Evolutionary conservation across 1,284 basidiomycete species (phyloP).

Genomic region (Trametes pubescens): DNA sequence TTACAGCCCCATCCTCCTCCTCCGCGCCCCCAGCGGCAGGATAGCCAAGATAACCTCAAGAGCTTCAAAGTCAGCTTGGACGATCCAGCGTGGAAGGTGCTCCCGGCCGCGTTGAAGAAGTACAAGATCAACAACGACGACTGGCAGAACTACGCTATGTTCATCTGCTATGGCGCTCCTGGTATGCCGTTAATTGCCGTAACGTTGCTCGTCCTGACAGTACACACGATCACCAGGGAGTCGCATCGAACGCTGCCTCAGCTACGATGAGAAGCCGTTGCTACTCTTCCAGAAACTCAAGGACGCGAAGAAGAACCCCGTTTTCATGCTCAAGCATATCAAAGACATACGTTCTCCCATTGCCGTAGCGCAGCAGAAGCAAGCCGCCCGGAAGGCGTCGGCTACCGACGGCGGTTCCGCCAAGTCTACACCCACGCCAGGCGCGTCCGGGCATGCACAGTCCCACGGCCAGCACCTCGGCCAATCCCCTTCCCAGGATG

Average conservation of each 20-base stretch:
- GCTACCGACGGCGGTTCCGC: constrained; percentile 39
- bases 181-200: constrained; percentile 56
- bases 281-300: constrained; percentile 97
- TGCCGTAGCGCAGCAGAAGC: constrained; percentile 93
- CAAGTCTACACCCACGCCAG: constrained; percentile 40
- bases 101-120: constrained; percentile 97
- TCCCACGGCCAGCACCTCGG: constrained; percentile 27
- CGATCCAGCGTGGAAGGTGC: constrained; percentile 97
- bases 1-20: constrained; percentile 36
- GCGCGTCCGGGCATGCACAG: constrained; percentile 28
- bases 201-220: constrained; percentile 12
- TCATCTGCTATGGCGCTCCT: constrained; percentile 95
- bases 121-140: constrained; percentile 99
- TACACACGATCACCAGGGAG: constrained; percentile 54
- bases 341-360: constrained; percentile 98
- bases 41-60: constrained; percentile 81
- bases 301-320: constrained; percentile 96
- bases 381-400: constrained; percentile 82
- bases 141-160: constrained; percentile 99
- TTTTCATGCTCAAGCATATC: constrained; percentile 99
- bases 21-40: constrained; percentile 62
- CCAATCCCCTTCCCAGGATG: constrained; percentile 34
- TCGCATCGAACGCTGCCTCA: constrained; percentile 91
- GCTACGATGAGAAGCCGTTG: constrained; percentile 98
- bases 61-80: constrained; percentile 93